Percentiles rank a stretch among this genome's conserved stretches.
Evolutionary conservation across 257 asterid genomes (phyloP).

Genomic region (Lantana camara): DNA sequence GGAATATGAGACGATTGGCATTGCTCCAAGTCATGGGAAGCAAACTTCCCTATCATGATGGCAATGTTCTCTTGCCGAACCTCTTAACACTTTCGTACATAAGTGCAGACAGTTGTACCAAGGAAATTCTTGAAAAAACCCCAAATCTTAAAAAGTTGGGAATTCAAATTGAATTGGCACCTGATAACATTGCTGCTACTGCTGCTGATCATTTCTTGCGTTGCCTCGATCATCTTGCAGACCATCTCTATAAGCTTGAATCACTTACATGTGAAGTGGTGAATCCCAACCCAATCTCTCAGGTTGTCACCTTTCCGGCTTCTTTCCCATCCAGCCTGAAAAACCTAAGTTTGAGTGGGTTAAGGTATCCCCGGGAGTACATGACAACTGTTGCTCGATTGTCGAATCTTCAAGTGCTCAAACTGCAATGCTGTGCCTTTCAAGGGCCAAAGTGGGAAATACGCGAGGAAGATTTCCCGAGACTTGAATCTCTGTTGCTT

Average conservation of each 20-base stretch:
- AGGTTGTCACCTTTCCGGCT: neutral
- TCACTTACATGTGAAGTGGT: conserved; percentile 5
- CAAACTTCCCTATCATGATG: neutral
- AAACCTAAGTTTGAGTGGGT: conserved; percentile 23
- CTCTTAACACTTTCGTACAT: conserved; percentile 13
- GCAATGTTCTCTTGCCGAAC: neutral
- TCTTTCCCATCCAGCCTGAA: conserved; percentile 3
- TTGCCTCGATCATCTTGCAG: neutral
- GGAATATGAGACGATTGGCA: neutral
- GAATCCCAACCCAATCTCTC: conserved; percentile 6
- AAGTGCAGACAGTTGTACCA: neutral
- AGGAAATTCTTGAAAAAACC: neutral
- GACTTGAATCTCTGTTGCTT: conserved; percentile 26
- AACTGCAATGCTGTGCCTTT: no score
- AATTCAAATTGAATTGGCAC: neutral
- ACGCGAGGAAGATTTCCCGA: no score
- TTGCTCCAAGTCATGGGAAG: neutral
- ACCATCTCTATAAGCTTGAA: neutral
- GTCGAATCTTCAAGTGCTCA: no score
- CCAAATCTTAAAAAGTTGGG: conserved; percentile 20
- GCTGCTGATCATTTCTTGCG: neutral
- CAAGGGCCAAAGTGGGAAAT: no score
- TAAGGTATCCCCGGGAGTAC: no score
- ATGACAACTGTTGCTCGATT: no score
- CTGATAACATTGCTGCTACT: neutral